Evolutionary conservation across 2,329 filamentous ascomycete species (phyloP), one percentile per base, ranked within the genome.

Genomic region (Paracamarosporium sp.): DNA sequence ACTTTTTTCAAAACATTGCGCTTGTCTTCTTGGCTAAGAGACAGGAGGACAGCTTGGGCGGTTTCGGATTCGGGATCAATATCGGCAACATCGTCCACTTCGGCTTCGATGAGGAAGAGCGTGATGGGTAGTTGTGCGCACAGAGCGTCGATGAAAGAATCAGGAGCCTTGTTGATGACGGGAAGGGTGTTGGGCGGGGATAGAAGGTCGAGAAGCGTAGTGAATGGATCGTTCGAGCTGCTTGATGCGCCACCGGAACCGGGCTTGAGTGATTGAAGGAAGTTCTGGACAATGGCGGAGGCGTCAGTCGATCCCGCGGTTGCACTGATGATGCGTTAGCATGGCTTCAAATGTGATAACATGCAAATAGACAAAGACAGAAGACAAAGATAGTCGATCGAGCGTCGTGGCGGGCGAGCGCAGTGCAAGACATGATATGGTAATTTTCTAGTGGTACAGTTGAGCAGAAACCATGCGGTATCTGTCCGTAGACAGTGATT

Each of bases 201-300:
- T 35, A 99, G 86, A 5, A 99, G 88, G 71, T 98, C 94, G 69
- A 89, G 88, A 47, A 99, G 87, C 28, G 93, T 89, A 13, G 93
- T 94, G 74, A 91, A 97, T 0, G 88, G 81, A 66, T 89, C 87
- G 66, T 89, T 79, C 48, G 79, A 75, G 64, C 82, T 55, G 64
- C 82, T 56, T 33, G 59, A 44, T n/a, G 51, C 45, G 15, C 76
- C 74, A 60, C 75, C 75, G 63, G 79, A 71, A 47, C 79, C 63
- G 47, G 77, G 85, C 71, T 88, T 86, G 62, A 98, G 82, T 4
- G 94, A 97, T 60, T 90, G 87, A 68, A 98, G 85, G 76, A 99
- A 93, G 78, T 94, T 93, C 72, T 92, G 90, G 64, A 98, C 92
- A 60, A 91, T 87, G 38, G 87, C 85, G 55, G 89, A 88, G 69